Conservation (phyloP, 2,329 filamentous ascomycete species). For the Lachnellula willkommii region DNA sequence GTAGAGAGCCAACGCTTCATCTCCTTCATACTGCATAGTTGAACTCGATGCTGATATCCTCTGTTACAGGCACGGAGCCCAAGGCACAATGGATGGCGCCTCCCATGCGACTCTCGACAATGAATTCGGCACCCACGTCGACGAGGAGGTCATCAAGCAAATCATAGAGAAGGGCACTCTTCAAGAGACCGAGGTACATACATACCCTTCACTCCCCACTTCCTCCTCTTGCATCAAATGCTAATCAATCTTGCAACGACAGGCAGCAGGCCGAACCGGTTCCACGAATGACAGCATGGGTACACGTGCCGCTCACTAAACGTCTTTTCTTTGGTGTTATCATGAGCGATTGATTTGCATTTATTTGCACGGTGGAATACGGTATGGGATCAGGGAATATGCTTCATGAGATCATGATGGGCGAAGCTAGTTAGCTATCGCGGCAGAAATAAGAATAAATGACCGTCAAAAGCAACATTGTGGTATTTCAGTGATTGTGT, state of each 20-base stretch:
- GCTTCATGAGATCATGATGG: background rate
- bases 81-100: constrained; percentile 72
- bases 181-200: constrained; percentile 54
- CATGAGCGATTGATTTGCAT: constrained; percentile 2
- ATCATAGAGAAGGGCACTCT: constrained; percentile 73
- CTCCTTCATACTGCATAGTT: background rate
- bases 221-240: constrained; percentile 4
- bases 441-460: background rate
- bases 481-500: background rate
- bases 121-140: constrained; percentile 77
- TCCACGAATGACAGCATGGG: constrained; percentile 31
- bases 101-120: constrained; percentile 70
- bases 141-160: constrained; percentile 74
- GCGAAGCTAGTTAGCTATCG: background rate
- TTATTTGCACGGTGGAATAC: background rate
- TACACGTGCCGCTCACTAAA: constrained; percentile 24
- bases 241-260: constrained; percentile 5
- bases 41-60: background rate
- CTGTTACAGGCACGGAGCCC: constrained; percentile 68
- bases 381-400: background rate
- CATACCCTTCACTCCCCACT: background rate
- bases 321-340: background rate
- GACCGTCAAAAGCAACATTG: background rate
- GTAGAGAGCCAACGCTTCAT: background rate
- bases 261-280: constrained; percentile 33